A percentile compares a stretch with the other conserved stretches of the same genome.
phyloP scores from a whole-genome alignment of 306 rosid species.

The Crotalaria pallida region DNA sequence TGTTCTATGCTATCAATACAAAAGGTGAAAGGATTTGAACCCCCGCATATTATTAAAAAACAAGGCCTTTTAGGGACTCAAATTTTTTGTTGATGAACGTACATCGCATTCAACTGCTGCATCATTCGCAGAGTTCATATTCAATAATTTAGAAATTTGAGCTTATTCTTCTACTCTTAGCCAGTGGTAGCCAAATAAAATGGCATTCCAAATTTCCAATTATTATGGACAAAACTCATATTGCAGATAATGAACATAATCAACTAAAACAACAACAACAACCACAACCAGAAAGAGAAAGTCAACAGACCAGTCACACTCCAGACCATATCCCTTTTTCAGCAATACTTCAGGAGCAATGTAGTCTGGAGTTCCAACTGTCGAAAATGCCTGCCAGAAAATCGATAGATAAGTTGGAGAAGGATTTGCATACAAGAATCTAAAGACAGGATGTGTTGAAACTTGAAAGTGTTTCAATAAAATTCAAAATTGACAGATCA shows the following conservation, averaged over 20 bases:
- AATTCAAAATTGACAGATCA: background rate
- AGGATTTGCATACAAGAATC: constrained; percentile 10
- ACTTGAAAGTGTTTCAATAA: background rate
- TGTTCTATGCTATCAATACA: background rate
- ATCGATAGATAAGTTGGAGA: constrained; percentile 22
- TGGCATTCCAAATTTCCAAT: background rate
- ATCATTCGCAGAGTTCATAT: background rate
- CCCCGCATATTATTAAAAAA: background rate
- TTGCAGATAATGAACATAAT: background rate
- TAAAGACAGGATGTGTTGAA: background rate
- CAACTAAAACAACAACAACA: background rate
- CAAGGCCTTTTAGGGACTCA: background rate
- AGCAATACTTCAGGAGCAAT: constrained; percentile 89
- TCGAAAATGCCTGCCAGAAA: constrained; percentile 75
- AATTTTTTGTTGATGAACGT: background rate
- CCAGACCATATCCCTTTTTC: constrained; percentile 84
- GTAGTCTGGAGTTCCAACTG: constrained; percentile 93
- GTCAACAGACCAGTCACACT: constrained; percentile 78
- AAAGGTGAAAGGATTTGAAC: background rate
- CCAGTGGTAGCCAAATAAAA: background rate
- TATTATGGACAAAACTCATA: background rate
- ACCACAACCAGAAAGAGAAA: constrained; percentile 12
- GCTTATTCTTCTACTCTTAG: background rate
- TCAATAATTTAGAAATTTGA: background rate
- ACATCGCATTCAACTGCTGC: background rate